Percentiles rank a stretch among this genome's conserved stretches.
phyloP scores from a whole-genome alignment of 2,329 filamentous ascomycete genomes.

The Pseudogymnoascus sp. region DNA sequence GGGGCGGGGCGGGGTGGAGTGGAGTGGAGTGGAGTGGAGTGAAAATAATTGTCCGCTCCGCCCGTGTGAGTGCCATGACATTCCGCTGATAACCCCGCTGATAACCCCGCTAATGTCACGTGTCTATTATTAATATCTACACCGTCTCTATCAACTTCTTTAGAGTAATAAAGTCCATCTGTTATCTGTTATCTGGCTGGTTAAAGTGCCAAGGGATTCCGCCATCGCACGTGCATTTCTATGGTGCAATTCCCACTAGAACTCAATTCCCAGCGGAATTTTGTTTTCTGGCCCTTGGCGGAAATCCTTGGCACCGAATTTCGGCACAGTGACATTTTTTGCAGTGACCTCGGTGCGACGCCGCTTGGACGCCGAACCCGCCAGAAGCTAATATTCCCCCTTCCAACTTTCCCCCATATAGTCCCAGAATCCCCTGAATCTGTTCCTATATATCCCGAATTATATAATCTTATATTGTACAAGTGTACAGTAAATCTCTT shows the following conservation, averaged over 20 bases:
- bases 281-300: background rate
- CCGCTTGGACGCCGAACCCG: background rate
- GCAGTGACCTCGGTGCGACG: background rate
- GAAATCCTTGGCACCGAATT: background rate
- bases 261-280: background rate
- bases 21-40: background rate
- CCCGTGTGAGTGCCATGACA: background rate
- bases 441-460: slow-evolving; percentile 3
- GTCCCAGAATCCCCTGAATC: background rate
- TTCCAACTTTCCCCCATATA: background rate
- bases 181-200: no score
- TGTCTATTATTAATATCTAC: no score
- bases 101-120: background rate
- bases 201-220: background rate
- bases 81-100: background rate
- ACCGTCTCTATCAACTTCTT: no score
- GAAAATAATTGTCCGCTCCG: background rate
- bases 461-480: background rate
- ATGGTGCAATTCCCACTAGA: background rate
- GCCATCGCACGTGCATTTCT: background rate
- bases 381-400: background rate
- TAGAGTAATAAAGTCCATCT: no score
- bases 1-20: background rate
- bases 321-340: background rate
- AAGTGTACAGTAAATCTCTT: no score